Evolutionary conservation across 1,139 yeast species (phyloP), one percentile per base, ranked within the genome.

Genomic region (Scheffersomyces lignicola): DNA sequence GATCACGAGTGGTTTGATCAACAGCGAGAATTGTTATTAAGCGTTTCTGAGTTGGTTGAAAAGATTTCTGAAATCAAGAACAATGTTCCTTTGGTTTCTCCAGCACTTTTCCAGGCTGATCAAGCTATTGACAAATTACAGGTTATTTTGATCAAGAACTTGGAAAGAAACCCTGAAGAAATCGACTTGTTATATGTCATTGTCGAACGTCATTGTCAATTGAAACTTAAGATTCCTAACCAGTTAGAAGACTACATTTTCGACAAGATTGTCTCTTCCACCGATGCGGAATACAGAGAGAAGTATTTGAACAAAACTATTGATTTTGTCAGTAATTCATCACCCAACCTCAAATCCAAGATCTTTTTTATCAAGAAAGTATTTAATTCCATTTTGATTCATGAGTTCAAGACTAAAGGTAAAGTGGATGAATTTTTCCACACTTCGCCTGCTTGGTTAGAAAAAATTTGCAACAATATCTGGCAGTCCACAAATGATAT

Each of bases 91-190:
- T 60, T 78, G 35, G 71, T 78, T 1, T 80, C 90, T 0, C 69
- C 83, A 1, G 63, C 80, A 15, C 87, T 80, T 41, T 75, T 88
- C 53, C 88, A 83, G 52, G 71, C 85, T n/a, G 84, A 77, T 35
- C 92, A 84, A 50, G 79, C 94, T 0, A 64, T 84, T 25, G 73
- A 72, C 16, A 80, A 73, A 33, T 67, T 86, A 26, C 94, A 85
- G 52, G 38, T 42, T 0, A 53, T 84, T 2, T 73, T 80, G 42
- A 75, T 83, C 3, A 47, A 54, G 1, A 80, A 60, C 47, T 60
- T 85, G 50, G 56, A 59, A 18, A 48, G 51, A n/a, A 57, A 62
- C 28, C 54, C 56, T 0, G 38, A 44, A 2, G 65, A 64, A 29
- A 36, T 48, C 10, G 69, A 63, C 23, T 39, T 65, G 22, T 62